These are phyloP conservation scores for Apiospora aurea DNA, from an alignment of 2,329 filamentous ascomycete species.

Conservation along the genomic window DNA sequence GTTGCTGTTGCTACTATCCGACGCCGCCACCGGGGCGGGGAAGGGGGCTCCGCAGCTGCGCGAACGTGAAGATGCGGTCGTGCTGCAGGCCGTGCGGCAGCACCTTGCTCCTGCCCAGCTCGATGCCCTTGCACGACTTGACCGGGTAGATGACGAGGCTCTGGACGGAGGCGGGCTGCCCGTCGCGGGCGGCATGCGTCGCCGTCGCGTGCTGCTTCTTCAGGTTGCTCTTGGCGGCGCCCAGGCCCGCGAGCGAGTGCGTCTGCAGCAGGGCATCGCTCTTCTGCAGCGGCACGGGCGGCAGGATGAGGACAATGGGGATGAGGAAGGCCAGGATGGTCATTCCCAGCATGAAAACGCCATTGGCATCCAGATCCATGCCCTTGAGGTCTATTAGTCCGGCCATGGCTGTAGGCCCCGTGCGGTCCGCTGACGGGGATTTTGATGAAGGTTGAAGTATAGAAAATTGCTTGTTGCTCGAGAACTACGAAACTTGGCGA, in stretches of 20 bases:
- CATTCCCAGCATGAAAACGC: constrained; percentile 36
- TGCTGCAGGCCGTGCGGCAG: constrained; percentile 75
- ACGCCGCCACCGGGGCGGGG: constrained; percentile 51
- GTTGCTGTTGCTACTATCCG: constrained; percentile 42
- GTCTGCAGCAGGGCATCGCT: constrained; percentile 63
- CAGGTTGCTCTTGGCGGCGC: constrained; percentile 47
- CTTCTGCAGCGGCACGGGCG: constrained; percentile 58
- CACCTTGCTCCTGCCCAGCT: constrained; percentile 70
- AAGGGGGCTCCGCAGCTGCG: constrained; percentile 65
- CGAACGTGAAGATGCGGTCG: constrained; percentile 85
- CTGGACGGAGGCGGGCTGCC: constrained; percentile 48
- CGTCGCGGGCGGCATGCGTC: constrained; percentile 32
- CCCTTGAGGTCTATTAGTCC: constrained; percentile 18
- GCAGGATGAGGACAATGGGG: constrained; percentile 62
- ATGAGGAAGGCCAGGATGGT: constrained; percentile 55
- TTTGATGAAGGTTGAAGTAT: neutral
- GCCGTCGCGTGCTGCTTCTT: constrained; percentile 34
- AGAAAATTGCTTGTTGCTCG: constrained; percentile 11
- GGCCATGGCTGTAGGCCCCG: constrained; percentile 1
- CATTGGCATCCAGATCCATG: constrained; percentile 37
- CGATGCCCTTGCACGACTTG: constrained; percentile 81
- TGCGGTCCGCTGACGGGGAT: neutral
- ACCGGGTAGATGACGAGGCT: constrained; percentile 83
- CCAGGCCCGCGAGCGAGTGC: constrained; percentile 56
- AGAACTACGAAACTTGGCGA: neutral